Evolutionary conservation across 1,284 basidiomycete genomes (phyloP).

Genomic region (Schizophyllum amplum): DNA sequence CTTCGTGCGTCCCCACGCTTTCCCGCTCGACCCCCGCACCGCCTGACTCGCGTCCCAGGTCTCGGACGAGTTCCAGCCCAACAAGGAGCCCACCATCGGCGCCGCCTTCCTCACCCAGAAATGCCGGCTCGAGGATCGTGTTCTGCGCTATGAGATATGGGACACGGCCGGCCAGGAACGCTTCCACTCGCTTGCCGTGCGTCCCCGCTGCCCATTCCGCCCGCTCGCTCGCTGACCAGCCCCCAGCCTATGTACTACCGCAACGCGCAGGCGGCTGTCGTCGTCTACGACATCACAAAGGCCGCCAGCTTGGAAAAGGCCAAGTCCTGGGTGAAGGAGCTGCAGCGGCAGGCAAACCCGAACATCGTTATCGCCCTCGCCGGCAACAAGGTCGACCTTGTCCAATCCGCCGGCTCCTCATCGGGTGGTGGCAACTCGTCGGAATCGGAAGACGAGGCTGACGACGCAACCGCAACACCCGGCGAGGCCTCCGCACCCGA

Average conservation of each 20-base stretch:
- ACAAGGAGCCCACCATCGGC: constrained; percentile 98
- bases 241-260: constrained; percentile 94
- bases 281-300: constrained; percentile 97
- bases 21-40: constrained; percentile 7
- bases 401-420: constrained; percentile 58
- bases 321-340: constrained; percentile 99
- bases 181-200: constrained; percentile 84
- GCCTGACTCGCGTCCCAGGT: constrained; percentile 39
- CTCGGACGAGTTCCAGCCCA: constrained; percentile 91
- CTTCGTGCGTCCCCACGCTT: constrained; percentile 61
- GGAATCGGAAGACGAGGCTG: constrained; percentile 75
- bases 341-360: constrained; percentile 97
- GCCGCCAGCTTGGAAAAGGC: constrained; percentile 95
- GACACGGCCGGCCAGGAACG: constrained; percentile 94
- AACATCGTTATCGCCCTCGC: constrained; percentile 98
- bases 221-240: constrained; percentile 10
- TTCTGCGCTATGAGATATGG: constrained; percentile 95
- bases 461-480: constrained; percentile 82
- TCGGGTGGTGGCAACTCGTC: constrained; percentile 40
- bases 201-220: constrained; percentile 19
- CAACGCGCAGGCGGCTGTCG: constrained; percentile 96
- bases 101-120: constrained; percentile 91
- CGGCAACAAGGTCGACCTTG: constrained; percentile 94
- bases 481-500: constrained; percentile 45
- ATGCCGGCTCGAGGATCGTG: constrained; percentile 85